phyloP scores from a whole-genome alignment of 805 yeast genomes.

The Saccharomycopsis lassenensis region DNA sequence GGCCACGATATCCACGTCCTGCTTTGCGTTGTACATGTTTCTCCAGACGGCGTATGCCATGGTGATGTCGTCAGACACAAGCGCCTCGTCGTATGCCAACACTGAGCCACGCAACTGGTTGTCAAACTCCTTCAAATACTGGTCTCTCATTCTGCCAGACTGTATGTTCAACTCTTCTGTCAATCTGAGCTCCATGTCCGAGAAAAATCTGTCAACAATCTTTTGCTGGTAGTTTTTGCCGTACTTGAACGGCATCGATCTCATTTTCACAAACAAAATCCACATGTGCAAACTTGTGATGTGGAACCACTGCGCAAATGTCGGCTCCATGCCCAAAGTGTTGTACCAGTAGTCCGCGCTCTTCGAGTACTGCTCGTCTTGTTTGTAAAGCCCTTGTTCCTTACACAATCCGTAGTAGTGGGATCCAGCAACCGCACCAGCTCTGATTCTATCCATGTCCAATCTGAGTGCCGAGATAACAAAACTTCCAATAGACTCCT shows the following conservation, averaged over 20 bases:
- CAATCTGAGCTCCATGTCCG: conserved; percentile 80
- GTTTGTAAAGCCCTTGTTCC: conserved; percentile 67
- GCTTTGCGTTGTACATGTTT: conserved; percentile 80
- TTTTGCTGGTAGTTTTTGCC: conserved; percentile 89
- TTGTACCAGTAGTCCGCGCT: conserved; percentile 81
- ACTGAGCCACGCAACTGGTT: conserved; percentile 83
- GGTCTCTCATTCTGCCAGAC: conserved; percentile 73
- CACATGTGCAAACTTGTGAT: conserved; percentile 84
- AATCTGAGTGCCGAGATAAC: conserved; percentile 50
- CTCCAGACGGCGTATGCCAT: conserved; percentile 80
- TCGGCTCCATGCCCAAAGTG: conserved; percentile 67
- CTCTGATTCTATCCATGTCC: conserved; percentile 86
- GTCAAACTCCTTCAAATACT: conserved; percentile 81
- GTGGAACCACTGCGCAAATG: conserved; percentile 96
- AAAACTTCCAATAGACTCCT: conserved; percentile 52
- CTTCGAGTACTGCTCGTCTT: conserved; percentile 57
- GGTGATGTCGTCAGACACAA: conserved; percentile 67
- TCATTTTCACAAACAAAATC: conserved; percentile 90
- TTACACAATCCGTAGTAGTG: conserved; percentile 80
- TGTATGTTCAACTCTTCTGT: conserved; percentile 77
- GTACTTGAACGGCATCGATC: conserved; percentile 87
- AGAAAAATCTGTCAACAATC: conserved; percentile 77
- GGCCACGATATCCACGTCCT: conserved; percentile 69
- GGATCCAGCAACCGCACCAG: conserved; percentile 92
- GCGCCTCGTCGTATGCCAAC: conserved; percentile 87